Evolutionary conservation across 305 asterid species (phyloP).

Genomic region (Rubia peregrina): DNA sequence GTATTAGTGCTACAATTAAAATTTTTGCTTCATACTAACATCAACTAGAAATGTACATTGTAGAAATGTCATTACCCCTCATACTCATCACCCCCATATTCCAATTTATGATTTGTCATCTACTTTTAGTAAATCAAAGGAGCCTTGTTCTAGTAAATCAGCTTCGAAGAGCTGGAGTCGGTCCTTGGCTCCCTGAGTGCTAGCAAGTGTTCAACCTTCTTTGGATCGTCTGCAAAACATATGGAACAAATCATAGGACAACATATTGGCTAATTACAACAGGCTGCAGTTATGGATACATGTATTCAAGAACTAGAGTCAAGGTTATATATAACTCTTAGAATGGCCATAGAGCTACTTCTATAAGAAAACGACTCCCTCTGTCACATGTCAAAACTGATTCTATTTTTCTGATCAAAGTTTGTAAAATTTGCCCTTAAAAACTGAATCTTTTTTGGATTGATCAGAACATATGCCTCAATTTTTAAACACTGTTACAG

Average conservation of each 20-base stretch:
- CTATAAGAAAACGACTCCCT: too few relatives aligned
- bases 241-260: background rate
- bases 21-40: too few relatives aligned
- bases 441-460: too few relatives aligned
- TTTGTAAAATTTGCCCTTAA: too few relatives aligned
- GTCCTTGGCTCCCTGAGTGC: slow-evolving; percentile 3
- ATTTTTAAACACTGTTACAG: too few relatives aligned
- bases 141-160: background rate
- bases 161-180: background rate
- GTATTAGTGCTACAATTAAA: too few relatives aligned
- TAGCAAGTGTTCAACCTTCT: background rate
- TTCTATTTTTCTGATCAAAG: too few relatives aligned
- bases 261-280: background rate
- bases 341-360: background rate
- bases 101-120: background rate
- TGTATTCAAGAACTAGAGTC: background rate
- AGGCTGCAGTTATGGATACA: background rate
- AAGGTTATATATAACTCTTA: background rate
- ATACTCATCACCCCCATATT: background rate
- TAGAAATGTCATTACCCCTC: background rate
- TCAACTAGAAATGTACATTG: background rate
- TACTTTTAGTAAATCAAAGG: background rate
- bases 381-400: background rate
- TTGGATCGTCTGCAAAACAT: slow-evolving; percentile 2
- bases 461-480: too few relatives aligned